Percentiles rank a stretch among this genome's conserved stretches.
These are phyloP conservation scores for Glycine soja DNA, from an alignment of 306 rosid genomes.

Conservation along the genomic window DNA sequence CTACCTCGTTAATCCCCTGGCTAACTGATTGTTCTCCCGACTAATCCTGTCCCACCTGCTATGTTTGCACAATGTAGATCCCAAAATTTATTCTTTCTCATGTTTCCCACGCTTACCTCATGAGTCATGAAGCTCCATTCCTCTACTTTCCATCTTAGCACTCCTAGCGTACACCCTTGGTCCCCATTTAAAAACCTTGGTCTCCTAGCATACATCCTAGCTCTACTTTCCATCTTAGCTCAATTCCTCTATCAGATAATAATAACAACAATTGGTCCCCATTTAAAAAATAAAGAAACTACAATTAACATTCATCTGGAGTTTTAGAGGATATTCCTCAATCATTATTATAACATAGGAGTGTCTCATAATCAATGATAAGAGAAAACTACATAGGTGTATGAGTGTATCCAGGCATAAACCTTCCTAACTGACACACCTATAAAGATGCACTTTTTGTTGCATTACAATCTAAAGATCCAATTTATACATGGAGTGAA, in stretches of 20 bases:
- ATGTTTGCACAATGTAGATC: not conserved
- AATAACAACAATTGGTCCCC: not conserved
- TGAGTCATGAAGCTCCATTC: not conserved
- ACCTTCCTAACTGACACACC: conserved; percentile 1
- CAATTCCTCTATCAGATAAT: not conserved
- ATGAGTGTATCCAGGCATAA: not conserved
- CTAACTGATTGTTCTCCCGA: not conserved
- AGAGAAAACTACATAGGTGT: conserved; percentile 1
- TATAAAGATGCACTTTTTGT: conserved; percentile 18
- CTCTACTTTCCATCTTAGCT: too few species aligned
- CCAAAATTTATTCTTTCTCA: not conserved
- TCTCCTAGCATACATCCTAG: too few species aligned
- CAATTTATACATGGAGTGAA: conserved; percentile 2
- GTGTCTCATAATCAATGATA: not conserved
- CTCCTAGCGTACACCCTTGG: not conserved
- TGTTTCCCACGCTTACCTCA: not conserved
- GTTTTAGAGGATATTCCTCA: not conserved
- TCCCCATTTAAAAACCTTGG: too few species aligned
- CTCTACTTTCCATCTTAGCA: not conserved
- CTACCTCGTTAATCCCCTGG: not conserved
- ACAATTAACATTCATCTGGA: conserved; percentile 3
- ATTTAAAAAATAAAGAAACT: not conserved
- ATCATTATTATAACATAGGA: not conserved
- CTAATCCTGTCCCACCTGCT: not conserved
- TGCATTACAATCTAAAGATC: conserved; percentile 8